These are phyloP conservation scores for Pseudohalonectria lignicola DNA, from an alignment of 2,329 filamentous ascomycete species.

Conservation along the genomic window DNA sequence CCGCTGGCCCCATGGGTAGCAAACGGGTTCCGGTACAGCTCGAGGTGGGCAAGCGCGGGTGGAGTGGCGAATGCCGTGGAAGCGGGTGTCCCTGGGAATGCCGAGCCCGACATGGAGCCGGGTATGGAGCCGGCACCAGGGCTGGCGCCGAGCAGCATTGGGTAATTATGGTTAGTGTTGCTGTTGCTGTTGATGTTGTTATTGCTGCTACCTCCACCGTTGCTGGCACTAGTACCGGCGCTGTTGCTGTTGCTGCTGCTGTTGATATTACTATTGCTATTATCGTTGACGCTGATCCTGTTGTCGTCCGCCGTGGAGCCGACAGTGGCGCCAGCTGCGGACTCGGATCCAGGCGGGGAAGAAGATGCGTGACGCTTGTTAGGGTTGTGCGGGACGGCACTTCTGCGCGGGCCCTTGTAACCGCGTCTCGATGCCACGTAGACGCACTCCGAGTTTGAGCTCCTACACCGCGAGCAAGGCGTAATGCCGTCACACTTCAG, in stretches of 20 bases:
- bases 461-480: slow-evolving; percentile 58
- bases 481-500: slow-evolving; percentile 64
- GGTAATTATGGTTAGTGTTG: slow-evolving; percentile 23
- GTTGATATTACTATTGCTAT: too few relatives aligned
- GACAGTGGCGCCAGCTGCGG: slow-evolving; percentile 1
- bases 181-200: slow-evolving; percentile 11
- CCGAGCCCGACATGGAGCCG: slow-evolving; percentile 13
- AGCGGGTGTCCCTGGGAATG: slow-evolving; percentile 10
- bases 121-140: slow-evolving; percentile 13
- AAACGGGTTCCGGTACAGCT: slow-evolving; percentile 30
- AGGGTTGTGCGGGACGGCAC: slow-evolving; percentile 26
- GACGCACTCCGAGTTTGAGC: slow-evolving; percentile 49
- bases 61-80: slow-evolving; percentile 11
- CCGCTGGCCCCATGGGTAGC: slow-evolving; percentile 14
- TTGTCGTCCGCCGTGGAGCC: slow-evolving; percentile 1
- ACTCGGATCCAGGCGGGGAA: slow-evolving; percentile 28
- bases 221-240: too few relatives aligned
- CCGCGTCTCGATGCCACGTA: slow-evolving; percentile 67
- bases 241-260: too few relatives aligned
- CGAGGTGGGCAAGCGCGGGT: slow-evolving; percentile 20
- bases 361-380: slow-evolving; percentile 40
- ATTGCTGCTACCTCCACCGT: too few relatives aligned
- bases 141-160: slow-evolving; percentile 29
- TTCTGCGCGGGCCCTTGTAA: slow-evolving; percentile 57
- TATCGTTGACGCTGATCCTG: slow-evolving; percentile 14